These are phyloP conservation scores for Alopecurus myosuroides DNA, from an alignment of 176 grass and related monocot species.

Conservation along the genomic window DNA sequence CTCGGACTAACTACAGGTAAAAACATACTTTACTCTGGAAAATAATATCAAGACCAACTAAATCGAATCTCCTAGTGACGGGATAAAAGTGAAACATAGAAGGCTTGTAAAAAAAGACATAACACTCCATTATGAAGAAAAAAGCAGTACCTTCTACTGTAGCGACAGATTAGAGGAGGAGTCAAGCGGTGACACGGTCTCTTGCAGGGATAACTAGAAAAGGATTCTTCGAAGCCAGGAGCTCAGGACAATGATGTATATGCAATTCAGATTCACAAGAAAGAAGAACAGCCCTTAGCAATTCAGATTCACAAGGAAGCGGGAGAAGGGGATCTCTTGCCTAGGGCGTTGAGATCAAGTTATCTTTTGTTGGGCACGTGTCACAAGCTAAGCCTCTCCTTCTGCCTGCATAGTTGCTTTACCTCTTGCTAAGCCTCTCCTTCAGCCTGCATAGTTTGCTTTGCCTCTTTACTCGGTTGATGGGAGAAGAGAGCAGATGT, in stretches of 20 bases:
- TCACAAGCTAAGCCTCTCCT: not conserved
- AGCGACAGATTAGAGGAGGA: not conserved
- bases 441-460: too few relatives aligned
- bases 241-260: not conserved
- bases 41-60: not conserved
- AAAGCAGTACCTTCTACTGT: not conserved
- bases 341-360: too few relatives aligned
- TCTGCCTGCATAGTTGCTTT: not conserved
- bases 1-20: not conserved
- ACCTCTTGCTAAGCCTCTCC: too few relatives aligned
- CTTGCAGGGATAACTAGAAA: not conserved
- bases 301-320: not conserved
- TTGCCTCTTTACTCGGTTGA: not conserved
- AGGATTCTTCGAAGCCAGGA: not conserved
- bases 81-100: not conserved
- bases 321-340: not conserved
- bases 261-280: not conserved
- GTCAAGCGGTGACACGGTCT: not conserved
- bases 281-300: not conserved
- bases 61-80: not conserved
- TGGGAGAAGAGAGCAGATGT: not conserved
- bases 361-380: not conserved
- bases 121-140: not conserved
- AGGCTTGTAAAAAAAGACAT: not conserved
- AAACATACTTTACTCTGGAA: not conserved